A percentile compares a stretch with the other conserved stretches of the same genome.
Evolutionary conservation across 2,329 filamentous ascomycete species (phyloP).

Genomic region (Fusarium equiseti): DNA sequence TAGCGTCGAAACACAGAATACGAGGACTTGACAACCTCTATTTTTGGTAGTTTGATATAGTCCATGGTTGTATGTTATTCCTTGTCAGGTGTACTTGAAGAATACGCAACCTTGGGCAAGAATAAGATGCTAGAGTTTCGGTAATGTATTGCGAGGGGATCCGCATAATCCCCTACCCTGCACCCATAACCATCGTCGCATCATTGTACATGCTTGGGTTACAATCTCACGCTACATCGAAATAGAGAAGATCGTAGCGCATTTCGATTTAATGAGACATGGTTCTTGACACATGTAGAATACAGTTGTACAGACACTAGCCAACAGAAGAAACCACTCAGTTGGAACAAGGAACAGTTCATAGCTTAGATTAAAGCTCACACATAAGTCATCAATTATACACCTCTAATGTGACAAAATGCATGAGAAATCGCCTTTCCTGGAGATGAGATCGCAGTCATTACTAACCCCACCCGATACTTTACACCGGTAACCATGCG

Average conservation of each 20-base stretch:
- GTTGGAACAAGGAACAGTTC: background rate
- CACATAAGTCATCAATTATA: slow-evolving; percentile 42
- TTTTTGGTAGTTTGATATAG: slow-evolving; percentile 65
- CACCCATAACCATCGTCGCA: background rate
- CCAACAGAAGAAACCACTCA: background rate
- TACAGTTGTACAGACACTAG: background rate
- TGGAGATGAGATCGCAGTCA: slow-evolving; percentile 50
- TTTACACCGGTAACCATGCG: slow-evolving; percentile 46
- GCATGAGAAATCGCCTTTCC: slow-evolving; percentile 46
- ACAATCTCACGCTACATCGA: background rate
- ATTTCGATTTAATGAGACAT: background rate
- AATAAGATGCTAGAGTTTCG: background rate
- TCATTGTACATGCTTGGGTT: background rate
- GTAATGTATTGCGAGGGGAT: background rate
- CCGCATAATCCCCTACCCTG: slow-evolving; percentile 12
- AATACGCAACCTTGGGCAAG: background rate
- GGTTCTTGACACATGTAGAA: background rate
- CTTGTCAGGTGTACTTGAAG: background rate
- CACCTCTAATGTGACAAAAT: slow-evolving; percentile 46
- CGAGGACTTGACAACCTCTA: slow-evolving; percentile 58
- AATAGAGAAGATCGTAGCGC: background rate
- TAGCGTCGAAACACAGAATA: background rate
- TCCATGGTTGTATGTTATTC: slow-evolving; percentile 51
- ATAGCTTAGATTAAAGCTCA: slow-evolving; percentile 23
- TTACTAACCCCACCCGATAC: slow-evolving; percentile 45